These are phyloP conservation scores for Penicillium verrucosum DNA, from an alignment of 2,329 filamentous ascomycete species.

Conservation along the genomic window DNA sequence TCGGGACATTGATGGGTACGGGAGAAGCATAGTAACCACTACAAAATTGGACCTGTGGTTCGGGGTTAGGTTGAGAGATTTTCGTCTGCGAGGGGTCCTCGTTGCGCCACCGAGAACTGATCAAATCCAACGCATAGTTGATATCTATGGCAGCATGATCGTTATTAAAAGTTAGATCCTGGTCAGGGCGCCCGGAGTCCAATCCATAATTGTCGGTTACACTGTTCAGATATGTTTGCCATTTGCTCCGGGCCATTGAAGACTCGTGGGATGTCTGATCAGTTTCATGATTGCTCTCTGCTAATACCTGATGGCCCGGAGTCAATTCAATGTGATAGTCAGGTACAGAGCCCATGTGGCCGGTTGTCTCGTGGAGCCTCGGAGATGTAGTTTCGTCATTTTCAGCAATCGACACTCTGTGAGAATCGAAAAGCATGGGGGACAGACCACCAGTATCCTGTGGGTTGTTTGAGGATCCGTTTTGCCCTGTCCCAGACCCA, in stretches of 20 bases:
- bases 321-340: not conserved
- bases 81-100: conserved; percentile 5
- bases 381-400: conserved; percentile 3
- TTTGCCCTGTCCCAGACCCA: not conserved
- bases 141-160: conserved; percentile 64
- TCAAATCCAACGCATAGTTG: conserved; percentile 39
- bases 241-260: conserved; percentile 27
- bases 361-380: not conserved
- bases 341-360: not conserved
- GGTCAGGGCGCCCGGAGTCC: conserved; percentile 66
- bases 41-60: conserved; percentile 45
- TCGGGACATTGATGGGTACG: conserved; percentile 62
- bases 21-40: conserved; percentile 68
- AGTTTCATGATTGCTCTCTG: conserved; percentile 2
- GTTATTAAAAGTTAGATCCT: conserved; percentile 68
- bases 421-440: conserved; percentile 11
- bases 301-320: conserved; percentile 1
- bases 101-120: conserved; percentile 17
- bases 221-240: conserved; percentile 32
- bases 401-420: not conserved
- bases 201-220: conserved; percentile 59
- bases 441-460: not conserved
- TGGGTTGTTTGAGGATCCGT: not conserved
- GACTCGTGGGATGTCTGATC: conserved; percentile 9
- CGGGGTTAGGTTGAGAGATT: not conserved